Evolutionary conservation across 768 basidiomycete species (phyloP).

Genomic region (Termitomyces sp.): DNA sequence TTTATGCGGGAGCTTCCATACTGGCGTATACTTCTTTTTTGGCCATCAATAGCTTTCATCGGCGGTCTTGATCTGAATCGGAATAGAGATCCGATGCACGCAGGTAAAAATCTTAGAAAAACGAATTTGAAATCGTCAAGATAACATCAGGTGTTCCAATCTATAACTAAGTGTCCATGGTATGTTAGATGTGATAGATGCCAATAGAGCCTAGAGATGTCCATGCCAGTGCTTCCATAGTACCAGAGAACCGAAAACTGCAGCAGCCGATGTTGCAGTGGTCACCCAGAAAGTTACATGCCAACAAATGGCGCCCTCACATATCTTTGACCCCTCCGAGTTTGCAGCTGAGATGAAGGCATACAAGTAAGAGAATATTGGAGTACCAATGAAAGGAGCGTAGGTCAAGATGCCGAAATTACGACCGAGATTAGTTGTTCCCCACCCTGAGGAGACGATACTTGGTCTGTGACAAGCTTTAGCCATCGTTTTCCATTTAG

Average conservation of each 20-base stretch:
- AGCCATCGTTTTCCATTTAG: not conserved
- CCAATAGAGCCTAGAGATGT: constrained; percentile 30
- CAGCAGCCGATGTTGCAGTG: constrained; percentile 33
- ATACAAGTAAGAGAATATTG: constrained; percentile 74
- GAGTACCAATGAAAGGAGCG: constrained; percentile 70
- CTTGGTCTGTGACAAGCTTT: constrained; percentile 47
- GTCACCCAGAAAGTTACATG: constrained; percentile 55
- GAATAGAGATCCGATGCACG: not conserved
- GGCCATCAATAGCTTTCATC: constrained; percentile 53
- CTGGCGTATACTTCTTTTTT: constrained; percentile 54
- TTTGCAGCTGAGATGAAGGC: constrained; percentile 59
- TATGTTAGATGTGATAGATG: not conserved
- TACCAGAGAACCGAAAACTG: constrained; percentile 37
- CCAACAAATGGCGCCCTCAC: constrained; percentile 62
- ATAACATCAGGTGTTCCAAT: not conserved
- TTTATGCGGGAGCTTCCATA: constrained; percentile 49
- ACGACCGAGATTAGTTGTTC: constrained; percentile 58
- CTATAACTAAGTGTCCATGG: not conserved
- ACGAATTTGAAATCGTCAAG: not conserved
- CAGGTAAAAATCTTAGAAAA: too few relatives aligned
- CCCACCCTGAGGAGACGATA: constrained; percentile 69
- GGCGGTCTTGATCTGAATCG: not conserved
- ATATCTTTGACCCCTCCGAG: constrained; percentile 36
- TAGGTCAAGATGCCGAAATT: constrained; percentile 76
- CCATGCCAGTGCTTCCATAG: constrained; percentile 65